Evolutionary conservation across 345 rosid species (phyloP), one percentile per base, ranked within the genome.

Genomic region (Populus euphratica): DNA sequence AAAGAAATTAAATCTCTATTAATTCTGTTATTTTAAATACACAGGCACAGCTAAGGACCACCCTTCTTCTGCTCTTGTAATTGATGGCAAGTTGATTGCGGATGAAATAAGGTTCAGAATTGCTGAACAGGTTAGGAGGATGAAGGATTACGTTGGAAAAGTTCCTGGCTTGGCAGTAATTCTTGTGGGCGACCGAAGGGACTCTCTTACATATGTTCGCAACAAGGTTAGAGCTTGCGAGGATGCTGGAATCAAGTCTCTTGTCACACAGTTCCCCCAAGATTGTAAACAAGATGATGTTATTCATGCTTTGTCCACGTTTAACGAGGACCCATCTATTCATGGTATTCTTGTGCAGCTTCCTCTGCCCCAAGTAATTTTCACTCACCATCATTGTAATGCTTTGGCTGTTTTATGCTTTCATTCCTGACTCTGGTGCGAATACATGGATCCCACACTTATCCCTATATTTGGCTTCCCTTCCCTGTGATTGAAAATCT

Each of bases 341-440:
- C 96, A 95, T 47, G 99, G 99, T 66, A 81, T 93, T 86, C 97
- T 93, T 35, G 94, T 93, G 75, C 98, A 95, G 85, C 98, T 95
- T 87, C 97, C 99, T 84, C 78, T 95, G 77, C 97, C 98, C 47
- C 88, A 87, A 87, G 96, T 95, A 86, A 87, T 83, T 85, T 85
- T 84, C 77, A 7, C 39, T 21, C 39, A 36, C 38, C 49, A 68
- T 68, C 70, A 49, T 76, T 67, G 7, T 2, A 68, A 52, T 25
- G 14, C 14, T 39, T 67, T 67, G 69, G 52, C 41, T 73, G 64
- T 17, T 43, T 66, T 47, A 33, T 4, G 29, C 17, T 47, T 66
- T 29, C 47, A 7, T 62, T 73, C 25, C 12, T 62, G 49, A 41
- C 12, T 39, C 43, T 52, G 3, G 13, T 31, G 61, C 23, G 8